Conservation (phyloP, 148 eudicot species). For the Tetragonia tetragonoides region DNA sequence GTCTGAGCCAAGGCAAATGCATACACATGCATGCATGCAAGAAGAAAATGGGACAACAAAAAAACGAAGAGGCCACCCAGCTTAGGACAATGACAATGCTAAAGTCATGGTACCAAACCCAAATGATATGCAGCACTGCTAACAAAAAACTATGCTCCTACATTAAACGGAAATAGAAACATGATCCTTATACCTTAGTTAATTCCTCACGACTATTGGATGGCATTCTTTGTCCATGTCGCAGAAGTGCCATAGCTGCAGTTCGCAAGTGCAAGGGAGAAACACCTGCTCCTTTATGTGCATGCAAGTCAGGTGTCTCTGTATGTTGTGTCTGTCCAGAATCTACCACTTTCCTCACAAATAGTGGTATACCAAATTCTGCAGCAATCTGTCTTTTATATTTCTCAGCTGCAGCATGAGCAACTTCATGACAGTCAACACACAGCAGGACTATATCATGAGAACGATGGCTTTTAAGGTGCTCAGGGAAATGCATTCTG, state of each 20-base stretch:
- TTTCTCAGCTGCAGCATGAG: constrained; percentile 96
- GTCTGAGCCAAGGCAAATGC: no score
- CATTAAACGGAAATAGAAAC: neutral
- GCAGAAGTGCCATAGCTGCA: constrained; percentile 92
- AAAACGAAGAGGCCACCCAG: no score
- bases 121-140: neutral
- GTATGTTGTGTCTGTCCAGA: constrained; percentile 42
- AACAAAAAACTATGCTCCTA: neutral
- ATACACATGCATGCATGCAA: no score
- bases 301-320: constrained; percentile 32
- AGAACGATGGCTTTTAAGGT: constrained; percentile 95
- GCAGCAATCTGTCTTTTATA: constrained; percentile 67
- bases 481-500: constrained; percentile 98
- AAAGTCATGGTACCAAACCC: neutral
- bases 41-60: no score
- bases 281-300: constrained; percentile 62
- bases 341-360: constrained; percentile 68
- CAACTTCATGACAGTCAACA: constrained; percentile 96
- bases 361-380: constrained; percentile 87
- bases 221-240: constrained; percentile 93
- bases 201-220: constrained; percentile 72
- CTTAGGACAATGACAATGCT: neutral
- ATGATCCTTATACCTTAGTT: constrained; percentile 51
- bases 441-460: constrained; percentile 98
- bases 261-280: constrained; percentile 79